Percentiles rank a stretch among this genome's conserved stretches.
Conservation (phyloP, 2,329 filamentous ascomycete genomes). For the Bisporella sp. region DNA sequence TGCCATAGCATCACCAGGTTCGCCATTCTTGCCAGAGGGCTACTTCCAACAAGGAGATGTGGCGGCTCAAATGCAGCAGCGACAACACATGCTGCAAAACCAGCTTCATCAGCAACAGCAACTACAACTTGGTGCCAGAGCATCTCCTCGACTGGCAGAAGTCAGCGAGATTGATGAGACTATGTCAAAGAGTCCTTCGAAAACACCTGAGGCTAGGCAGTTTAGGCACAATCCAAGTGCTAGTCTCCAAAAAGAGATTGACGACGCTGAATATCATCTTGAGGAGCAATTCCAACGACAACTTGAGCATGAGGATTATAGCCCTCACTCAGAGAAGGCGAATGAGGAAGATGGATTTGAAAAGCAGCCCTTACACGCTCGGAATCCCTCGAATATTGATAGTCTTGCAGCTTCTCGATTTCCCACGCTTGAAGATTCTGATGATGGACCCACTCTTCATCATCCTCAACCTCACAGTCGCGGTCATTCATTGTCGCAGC, state of each 20-base stretch:
- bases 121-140: slow-evolving; percentile 35
- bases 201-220: slow-evolving; percentile 50
- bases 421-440: slow-evolving; percentile 34
- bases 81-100: slow-evolving; percentile 40
- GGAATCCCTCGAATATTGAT: slow-evolving; percentile 14
- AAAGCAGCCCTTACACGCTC: slow-evolving; percentile 12
- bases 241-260: slow-evolving; percentile 75
- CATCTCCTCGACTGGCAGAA: slow-evolving; percentile 60
- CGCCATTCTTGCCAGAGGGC: slow-evolving; percentile 45
- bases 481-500: slow-evolving; percentile 64
- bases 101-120: slow-evolving; percentile 45
- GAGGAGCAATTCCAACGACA: slow-evolving; percentile 74
- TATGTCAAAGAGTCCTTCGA: slow-evolving; percentile 42
- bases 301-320: slow-evolving; percentile 72
- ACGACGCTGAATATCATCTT: slow-evolving; percentile 79
- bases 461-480: slow-evolving; percentile 69
- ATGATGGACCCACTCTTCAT: slow-evolving; percentile 51
- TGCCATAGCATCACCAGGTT: slow-evolving; percentile 55
- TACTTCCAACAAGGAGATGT: slow-evolving; percentile 30
- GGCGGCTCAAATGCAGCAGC: slow-evolving; percentile 38
- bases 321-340: slow-evolving; percentile 43
- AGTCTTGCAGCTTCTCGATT: slow-evolving; percentile 34
- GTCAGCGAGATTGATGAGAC: slow-evolving; percentile 64
- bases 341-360: slow-evolving; percentile 16
- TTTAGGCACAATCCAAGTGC: slow-evolving; percentile 68